phyloP scores from a whole-genome alignment of 2,329 filamentous ascomycete genomes.

The Pseudogymnoascus sp. region DNA sequence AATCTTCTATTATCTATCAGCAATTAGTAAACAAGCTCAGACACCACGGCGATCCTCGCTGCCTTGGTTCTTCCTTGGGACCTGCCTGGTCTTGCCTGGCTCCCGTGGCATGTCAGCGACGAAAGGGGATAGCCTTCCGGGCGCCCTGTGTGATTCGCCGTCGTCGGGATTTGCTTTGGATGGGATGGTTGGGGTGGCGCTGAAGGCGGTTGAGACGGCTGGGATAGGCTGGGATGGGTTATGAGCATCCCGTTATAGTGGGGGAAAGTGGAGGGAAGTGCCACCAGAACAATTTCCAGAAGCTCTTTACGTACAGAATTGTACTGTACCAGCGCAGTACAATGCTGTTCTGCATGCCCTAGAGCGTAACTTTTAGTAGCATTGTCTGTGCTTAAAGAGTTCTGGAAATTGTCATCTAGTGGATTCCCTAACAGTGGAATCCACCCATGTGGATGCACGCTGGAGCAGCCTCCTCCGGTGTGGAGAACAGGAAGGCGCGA shows the following conservation, averaged over 20 bases:
- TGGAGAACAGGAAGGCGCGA: neutral
- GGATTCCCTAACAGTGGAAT: neutral
- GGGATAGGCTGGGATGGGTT: neutral
- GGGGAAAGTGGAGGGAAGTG: neutral
- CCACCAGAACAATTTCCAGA: neutral
- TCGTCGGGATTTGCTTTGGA: neutral
- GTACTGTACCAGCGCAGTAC: neutral
- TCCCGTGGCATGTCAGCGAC: neutral
- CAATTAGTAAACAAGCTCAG: conserved; percentile 1
- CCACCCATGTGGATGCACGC: neutral
- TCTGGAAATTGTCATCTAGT: neutral
- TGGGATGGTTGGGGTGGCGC: neutral
- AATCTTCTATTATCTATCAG: neutral
- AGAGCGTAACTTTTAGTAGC: neutral
- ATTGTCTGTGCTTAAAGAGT: neutral
- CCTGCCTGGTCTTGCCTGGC: neutral
- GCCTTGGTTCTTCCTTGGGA: neutral
- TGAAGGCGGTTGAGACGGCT: neutral
- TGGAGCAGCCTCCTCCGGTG: neutral
- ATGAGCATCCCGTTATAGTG: neutral
- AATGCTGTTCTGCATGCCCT: too few species aligned
- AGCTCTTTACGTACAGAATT: neutral
- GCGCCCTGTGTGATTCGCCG: neutral
- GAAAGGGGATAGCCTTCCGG: neutral
- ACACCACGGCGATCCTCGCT: neutral